Percentiles rank a stretch among this genome's conserved stretches.
Evolutionary conservation across 164 flowering plant species (phyloP).

Genomic region (Berberis thunbergii): DNA sequence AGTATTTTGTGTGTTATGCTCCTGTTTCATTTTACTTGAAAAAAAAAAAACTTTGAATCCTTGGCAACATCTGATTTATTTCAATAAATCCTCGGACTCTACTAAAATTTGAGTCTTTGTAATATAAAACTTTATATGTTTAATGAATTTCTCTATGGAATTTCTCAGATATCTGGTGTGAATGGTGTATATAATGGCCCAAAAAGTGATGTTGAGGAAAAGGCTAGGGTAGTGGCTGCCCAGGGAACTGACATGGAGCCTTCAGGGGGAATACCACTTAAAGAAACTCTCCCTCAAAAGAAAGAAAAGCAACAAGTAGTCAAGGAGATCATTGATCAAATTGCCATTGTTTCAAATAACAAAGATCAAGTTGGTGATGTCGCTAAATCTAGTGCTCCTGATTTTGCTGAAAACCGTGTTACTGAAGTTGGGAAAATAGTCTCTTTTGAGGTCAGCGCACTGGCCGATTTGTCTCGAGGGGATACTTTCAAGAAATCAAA

Average conservation of each 20-base stretch:
- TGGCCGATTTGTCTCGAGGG: constrained; percentile 25
- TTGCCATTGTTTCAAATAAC: constrained; percentile 7
- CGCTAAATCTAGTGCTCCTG: constrained; percentile 12
- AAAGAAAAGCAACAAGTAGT: constrained; percentile 20
- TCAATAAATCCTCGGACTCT: neutral
- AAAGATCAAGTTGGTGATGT: constrained; percentile 6
- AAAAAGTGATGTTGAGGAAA: constrained; percentile 31
- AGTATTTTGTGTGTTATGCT: no score
- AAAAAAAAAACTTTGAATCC: no score
- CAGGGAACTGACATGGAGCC: constrained; percentile 31
- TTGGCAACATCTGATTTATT: no score
- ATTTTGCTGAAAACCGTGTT: constrained; percentile 24
- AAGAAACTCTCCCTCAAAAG: constrained; percentile 24
- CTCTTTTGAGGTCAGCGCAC: constrained; percentile 43
- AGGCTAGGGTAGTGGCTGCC: constrained; percentile 30
- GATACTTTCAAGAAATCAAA: constrained; percentile 27
- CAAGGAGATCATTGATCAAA: constrained; percentile 13
- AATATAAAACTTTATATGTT: constrained; percentile 11
- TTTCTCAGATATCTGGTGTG: constrained; percentile 21
- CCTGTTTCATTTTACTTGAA: no score
- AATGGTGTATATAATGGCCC: constrained; percentile 15
- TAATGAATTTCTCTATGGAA: constrained; percentile 24
- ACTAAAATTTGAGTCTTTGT: constrained; percentile 15
- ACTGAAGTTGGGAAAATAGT: constrained; percentile 36
- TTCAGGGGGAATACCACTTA: constrained; percentile 31